Evolutionary conservation across 495 filamentous ascomycete species (phyloP), one percentile per base, ranked within the genome.

Genomic region (Penicillium alfredii): DNA sequence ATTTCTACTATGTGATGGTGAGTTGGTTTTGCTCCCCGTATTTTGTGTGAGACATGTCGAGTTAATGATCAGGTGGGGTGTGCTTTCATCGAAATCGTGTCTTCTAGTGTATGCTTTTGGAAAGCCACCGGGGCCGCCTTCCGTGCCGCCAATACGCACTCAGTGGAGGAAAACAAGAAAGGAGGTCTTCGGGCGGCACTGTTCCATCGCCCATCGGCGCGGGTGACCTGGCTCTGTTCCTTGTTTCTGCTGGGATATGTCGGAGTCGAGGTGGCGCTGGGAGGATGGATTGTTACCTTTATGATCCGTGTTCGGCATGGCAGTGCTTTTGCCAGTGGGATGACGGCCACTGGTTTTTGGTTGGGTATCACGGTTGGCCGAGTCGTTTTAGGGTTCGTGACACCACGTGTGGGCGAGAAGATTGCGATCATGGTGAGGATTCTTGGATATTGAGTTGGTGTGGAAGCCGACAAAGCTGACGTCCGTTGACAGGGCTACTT

Each of bases 261-360:
- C 8, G 88, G 88, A 26, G 64, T 80, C n/a, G 88, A 95, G 55
- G 88, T 95, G 13, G 78, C 81, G 0, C 71, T 94, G 1, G 86
- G 86, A 19, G 79, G 79, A 6, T 83, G 79, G 78, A 75, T 82
- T 41, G 76, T 80, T 21, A 73, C 68, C 3, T 83, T 81, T 42
- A 81, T 81, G 76, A 73, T 77, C 10, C 61, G 63, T 8, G 71
- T 81, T 11, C 62, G 79, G 11, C 50, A 79, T 33, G 76, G 71
- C 2, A 48, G 40, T 6, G 53, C 66, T 2, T 82, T 81, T 42
- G 68, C 69, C 4, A 69, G 68, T 40, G 78, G 79, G 25, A 77
- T 83, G 73, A 73, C 69, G 2, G 73, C 74, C 3, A 81, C 77
- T 9, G 79, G 79, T 1, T 82, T 80, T 53, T 83, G 79, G 79